phyloP scores from a whole-genome alignment of 805 yeast species.

The Candida ipomoeae region DNA sequence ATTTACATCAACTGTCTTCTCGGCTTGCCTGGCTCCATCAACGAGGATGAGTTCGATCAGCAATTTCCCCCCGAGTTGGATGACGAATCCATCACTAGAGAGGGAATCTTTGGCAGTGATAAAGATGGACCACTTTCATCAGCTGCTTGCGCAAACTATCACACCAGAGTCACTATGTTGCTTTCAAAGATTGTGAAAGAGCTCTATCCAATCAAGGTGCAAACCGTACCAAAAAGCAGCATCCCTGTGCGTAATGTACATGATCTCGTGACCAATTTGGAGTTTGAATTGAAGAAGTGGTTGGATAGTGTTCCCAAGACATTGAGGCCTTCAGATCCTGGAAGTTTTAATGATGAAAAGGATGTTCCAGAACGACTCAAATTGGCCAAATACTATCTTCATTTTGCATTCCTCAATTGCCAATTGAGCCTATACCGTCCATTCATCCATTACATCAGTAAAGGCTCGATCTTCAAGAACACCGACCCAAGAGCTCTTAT shows the following conservation, averaged over 20 bases:
- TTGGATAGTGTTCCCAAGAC: conserved; percentile 63
- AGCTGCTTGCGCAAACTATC: conserved; percentile 79
- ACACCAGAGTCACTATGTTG: conserved; percentile 68
- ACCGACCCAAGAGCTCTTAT: conserved; percentile 59
- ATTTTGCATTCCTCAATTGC: conserved; percentile 69
- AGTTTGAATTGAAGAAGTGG: conserved; percentile 70
- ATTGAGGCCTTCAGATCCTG: conserved; percentile 68
- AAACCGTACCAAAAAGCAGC: conserved; percentile 11
- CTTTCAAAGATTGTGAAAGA: conserved; percentile 67
- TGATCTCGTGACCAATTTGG: conserved; percentile 55
- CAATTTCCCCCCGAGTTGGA: conserved; percentile 80
- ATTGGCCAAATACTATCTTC: conserved; percentile 71
- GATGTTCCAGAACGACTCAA: conserved; percentile 52
- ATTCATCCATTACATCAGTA: conserved; percentile 76
- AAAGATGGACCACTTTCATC: conserved; percentile 57
- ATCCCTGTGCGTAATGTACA: conserved; percentile 31
- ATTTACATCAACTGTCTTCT: conserved; percentile 81
- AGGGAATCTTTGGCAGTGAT: conserved; percentile 47
- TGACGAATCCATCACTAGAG: conserved; percentile 76
- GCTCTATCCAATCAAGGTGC: conserved; percentile 67
- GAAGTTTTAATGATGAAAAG: conserved; percentile 15
- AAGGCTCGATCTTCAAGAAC: conserved; percentile 36
- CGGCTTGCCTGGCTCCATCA: conserved; percentile 76
- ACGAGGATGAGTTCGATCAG: conserved; percentile 81
- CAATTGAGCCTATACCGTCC: conserved; percentile 82